phyloP scores from a whole-genome alignment of 1,139 yeast species.

The Pneumocystis wakefieldiae region DNA sequence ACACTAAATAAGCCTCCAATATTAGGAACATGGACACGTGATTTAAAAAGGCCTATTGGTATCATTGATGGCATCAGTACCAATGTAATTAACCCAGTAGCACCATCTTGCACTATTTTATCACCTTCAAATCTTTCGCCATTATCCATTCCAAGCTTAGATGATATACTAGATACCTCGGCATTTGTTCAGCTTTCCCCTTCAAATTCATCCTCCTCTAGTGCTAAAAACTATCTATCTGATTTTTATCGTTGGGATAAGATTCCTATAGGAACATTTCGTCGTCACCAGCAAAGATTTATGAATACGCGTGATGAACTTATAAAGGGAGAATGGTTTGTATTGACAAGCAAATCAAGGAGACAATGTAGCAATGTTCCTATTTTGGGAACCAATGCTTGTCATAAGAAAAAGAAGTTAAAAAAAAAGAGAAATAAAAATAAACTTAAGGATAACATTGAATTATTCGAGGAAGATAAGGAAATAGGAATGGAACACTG shows the following conservation, averaged over 20 bases:
- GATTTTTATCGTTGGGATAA: not conserved
- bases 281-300: not conserved
- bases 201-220: not conserved
- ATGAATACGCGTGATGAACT: not conserved
- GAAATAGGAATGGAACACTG: not conserved
- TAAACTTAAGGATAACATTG: not conserved
- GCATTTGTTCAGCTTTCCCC: not conserved
- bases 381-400: not conserved
- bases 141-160: not conserved
- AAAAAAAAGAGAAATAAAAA: not conserved
- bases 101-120: not conserved
- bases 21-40: slow-evolving; percentile 10
- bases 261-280: not conserved
- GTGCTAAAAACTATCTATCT: not conserved
- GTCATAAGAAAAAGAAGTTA: not conserved
- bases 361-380: not conserved
- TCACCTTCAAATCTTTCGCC: not conserved
- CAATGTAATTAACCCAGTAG: not conserved
- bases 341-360: not conserved
- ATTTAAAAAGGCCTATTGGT: slow-evolving; percentile 6
- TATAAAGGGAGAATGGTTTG: not conserved
- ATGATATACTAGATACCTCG: not conserved
- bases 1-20: slow-evolving; percentile 9
- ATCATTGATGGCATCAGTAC: slow-evolving; percentile 6
- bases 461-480: not conserved